These are phyloP conservation scores for Fusarium virguliforme DNA, from an alignment of 2,329 filamentous ascomycete species.

Conservation along the genomic window DNA sequence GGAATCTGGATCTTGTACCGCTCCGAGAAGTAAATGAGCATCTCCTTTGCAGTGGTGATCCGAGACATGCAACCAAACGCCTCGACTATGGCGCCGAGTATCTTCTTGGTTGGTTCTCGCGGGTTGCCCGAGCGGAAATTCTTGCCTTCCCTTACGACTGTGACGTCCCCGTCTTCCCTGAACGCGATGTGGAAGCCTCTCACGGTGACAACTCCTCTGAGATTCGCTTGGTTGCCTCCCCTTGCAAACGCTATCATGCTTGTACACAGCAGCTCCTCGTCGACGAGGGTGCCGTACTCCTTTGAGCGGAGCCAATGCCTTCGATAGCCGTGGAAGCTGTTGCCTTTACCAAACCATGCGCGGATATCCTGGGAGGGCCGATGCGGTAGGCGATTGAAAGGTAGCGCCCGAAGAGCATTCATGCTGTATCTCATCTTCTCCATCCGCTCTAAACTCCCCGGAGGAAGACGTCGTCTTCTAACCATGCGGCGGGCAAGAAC, in stretches of 20 bases:
- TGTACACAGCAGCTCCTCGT: slow-evolving; percentile 61
- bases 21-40: slow-evolving; percentile 75
- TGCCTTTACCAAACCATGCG: slow-evolving; percentile 50
- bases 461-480: slow-evolving; percentile 15
- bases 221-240: slow-evolving; percentile 54
- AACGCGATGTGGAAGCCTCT: slow-evolving; percentile 54
- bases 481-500: slow-evolving; percentile 59
- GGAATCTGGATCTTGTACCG: slow-evolving; percentile 73
- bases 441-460: slow-evolving; percentile 46
- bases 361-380: slow-evolving; percentile 48
- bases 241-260: slow-evolving; percentile 62
- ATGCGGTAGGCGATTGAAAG: slow-evolving; percentile 53
- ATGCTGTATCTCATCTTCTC: slow-evolving; percentile 54
- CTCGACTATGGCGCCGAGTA: slow-evolving; percentile 79
- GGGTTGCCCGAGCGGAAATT: slow-evolving; percentile 65
- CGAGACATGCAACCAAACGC: slow-evolving; percentile 77
- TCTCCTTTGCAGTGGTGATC: slow-evolving; percentile 70
- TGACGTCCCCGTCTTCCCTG: slow-evolving; percentile 34
- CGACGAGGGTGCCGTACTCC: slow-evolving; percentile 51
- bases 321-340: slow-evolving; percentile 47
- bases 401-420: slow-evolving; percentile 49
- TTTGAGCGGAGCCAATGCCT: slow-evolving; percentile 52
- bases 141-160: slow-evolving; percentile 55
- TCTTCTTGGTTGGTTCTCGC: slow-evolving; percentile 69
- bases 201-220: slow-evolving; percentile 55